Evolutionary conservation across 768 basidiomycete genomes (phyloP).

Genomic region (Podaxis sp.): DNA sequence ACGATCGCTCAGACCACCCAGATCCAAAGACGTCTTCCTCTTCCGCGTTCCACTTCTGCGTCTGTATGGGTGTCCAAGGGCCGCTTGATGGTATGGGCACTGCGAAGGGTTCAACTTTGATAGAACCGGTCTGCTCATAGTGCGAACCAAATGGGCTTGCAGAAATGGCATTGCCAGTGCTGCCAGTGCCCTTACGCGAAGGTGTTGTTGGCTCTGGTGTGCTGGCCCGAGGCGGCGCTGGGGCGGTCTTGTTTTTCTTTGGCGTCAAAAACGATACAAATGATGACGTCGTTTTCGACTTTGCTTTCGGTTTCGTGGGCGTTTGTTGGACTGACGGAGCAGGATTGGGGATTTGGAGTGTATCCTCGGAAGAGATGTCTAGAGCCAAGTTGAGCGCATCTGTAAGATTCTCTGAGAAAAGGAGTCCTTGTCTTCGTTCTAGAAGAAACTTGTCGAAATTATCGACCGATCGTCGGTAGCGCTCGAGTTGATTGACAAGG

Average conservation of each 20-base stretch:
- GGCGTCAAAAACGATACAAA: constrained; percentile 81
- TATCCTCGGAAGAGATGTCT: constrained; percentile 52
- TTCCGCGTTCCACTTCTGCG: constrained; percentile 50
- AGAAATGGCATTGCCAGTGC: constrained; percentile 30
- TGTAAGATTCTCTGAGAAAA: constrained; percentile 89
- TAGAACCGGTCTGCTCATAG: constrained; percentile 74
- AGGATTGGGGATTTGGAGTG: constrained; percentile 24
- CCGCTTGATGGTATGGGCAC: constrained; percentile 59
- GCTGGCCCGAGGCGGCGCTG: constrained; percentile 25
- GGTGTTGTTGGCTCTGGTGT: constrained; percentile 46
- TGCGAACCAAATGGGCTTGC: constrained; percentile 84
- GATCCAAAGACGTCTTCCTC: constrained; percentile 75
- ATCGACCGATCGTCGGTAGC: constrained; percentile 71
- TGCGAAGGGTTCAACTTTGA: constrained; percentile 69
- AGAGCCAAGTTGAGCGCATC: constrained; percentile 81
- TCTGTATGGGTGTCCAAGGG: constrained; percentile 62
- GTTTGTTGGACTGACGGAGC: constrained; percentile 30
- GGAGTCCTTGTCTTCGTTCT: constrained; percentile 84
- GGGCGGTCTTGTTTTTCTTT: constrained; percentile 56
- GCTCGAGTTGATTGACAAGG: constrained; percentile 78
- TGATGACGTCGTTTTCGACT: constrained; percentile 54
- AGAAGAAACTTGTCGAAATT: constrained; percentile 82
- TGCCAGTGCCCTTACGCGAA: constrained; percentile 31
- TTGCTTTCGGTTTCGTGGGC: constrained; percentile 38
- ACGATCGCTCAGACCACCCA: constrained; percentile 39